Conservation (phyloP, 805 yeast genomes). For the Metschnikowia cerradonensis region DNA sequence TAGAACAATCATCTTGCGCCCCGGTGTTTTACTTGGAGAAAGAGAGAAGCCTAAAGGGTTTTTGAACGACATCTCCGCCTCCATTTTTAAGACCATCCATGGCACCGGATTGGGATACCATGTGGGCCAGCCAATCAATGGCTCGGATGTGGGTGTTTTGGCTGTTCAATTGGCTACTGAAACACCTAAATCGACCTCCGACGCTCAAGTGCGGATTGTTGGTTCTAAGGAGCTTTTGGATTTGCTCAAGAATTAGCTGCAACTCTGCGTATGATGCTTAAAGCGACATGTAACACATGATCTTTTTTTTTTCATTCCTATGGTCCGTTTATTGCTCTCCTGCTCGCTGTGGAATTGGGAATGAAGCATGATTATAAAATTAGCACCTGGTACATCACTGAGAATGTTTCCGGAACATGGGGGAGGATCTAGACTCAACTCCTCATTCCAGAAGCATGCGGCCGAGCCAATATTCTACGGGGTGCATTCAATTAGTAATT, state of each 20-base stretch:
- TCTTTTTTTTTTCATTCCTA: background rate
- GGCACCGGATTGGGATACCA: conserved; percentile 15
- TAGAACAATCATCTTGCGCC: conserved; percentile 70
- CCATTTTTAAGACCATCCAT: conserved; percentile 26
- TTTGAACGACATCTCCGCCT: conserved; percentile 26
- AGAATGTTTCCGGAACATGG: background rate
- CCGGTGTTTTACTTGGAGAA: conserved; percentile 70
- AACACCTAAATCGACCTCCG: conserved; percentile 12
- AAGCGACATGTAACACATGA: background rate
- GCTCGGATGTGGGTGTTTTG: conserved; percentile 60
- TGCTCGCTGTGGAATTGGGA: background rate
- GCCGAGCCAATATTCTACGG: background rate
- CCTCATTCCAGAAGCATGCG: no score
- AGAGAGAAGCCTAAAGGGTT: conserved; percentile 33
- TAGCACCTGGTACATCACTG: background rate
- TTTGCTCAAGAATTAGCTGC: background rate
- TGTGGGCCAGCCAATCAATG: conserved; percentile 45
- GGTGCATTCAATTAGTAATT: background rate
- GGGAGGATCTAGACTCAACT: background rate
- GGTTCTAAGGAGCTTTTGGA: conserved; percentile 19
- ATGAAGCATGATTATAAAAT: background rate
- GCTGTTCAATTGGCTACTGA: conserved; percentile 41
- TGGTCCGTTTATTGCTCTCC: background rate
- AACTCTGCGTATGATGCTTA: background rate
- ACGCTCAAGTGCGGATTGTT: conserved; percentile 22